phyloP scores from a whole-genome alignment of 1,284 basidiomycete species.

The Marasmius tenuissimus region DNA sequence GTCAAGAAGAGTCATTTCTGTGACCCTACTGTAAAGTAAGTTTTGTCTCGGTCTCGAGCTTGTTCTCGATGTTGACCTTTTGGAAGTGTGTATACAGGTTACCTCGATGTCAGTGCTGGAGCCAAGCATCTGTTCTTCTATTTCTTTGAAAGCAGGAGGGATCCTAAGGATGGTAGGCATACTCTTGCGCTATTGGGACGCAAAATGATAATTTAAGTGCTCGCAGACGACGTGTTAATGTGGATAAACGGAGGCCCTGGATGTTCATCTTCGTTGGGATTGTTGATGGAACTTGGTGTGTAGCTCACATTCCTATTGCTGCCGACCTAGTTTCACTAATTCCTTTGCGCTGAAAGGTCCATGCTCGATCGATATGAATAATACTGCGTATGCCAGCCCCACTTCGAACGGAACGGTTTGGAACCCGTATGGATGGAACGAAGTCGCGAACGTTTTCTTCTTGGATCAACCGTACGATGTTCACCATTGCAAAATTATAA shows the following conservation, averaged over 20 bases:
- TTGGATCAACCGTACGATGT: conserved; percentile 59
- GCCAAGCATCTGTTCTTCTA: conserved; percentile 69
- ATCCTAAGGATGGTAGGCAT: conserved; percentile 52
- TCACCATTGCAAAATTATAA: background rate
- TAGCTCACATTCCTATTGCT: background rate
- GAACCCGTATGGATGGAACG: conserved; percentile 72
- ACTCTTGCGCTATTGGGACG: background rate
- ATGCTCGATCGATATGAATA: conserved; percentile 53
- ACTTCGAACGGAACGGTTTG: conserved; percentile 47
- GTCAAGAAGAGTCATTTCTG: conserved; percentile 63
- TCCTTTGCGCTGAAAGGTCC: conserved; percentile 46
- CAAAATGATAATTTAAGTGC: background rate
- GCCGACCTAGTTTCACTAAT: conserved; percentile 6
- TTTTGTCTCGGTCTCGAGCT: background rate
- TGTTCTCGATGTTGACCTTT: background rate
- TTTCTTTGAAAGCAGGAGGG: conserved; percentile 77
- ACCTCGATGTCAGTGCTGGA: conserved; percentile 58
- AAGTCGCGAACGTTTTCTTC: conserved; percentile 70
- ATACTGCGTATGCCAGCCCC: conserved; percentile 27
- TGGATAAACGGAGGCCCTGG: conserved; percentile 76
- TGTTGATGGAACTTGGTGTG: conserved; percentile 68
- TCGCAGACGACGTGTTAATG: conserved; percentile 63
- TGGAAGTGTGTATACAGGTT: conserved; percentile 53
- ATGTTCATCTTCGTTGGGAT: conserved; percentile 61
- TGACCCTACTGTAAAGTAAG: conserved; percentile 63